Conservation (phyloP, 176 grass and related monocot species). For the Ananas comosus region DNA sequence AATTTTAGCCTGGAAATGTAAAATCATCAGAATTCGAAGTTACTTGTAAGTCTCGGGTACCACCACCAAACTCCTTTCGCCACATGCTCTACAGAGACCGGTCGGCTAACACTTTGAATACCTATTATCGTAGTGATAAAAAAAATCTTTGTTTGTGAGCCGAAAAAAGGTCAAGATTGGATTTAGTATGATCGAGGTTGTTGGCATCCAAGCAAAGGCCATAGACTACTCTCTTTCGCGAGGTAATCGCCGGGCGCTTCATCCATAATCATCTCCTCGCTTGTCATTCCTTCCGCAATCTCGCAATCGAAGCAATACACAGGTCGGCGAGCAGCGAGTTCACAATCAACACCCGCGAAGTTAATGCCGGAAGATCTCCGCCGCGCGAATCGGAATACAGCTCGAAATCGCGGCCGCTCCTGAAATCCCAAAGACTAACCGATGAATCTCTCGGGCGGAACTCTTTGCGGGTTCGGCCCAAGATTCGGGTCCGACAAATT, state of each 20-base stretch:
- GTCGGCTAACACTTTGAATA: too few relatives aligned
- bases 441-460: conserved; percentile 39
- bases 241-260: conserved; percentile 3
- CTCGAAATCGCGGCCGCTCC: conserved; percentile 29
- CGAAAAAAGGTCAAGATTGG: too few relatives aligned
- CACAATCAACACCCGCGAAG: conserved; percentile 16
- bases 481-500: conserved; percentile 20
- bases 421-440: conserved; percentile 15
- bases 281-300: background rate
- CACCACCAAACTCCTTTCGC: too few relatives aligned
- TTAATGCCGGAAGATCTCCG: conserved; percentile 39
- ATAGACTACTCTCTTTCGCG: too few relatives aligned
- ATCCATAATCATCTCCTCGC: conserved; percentile 12
- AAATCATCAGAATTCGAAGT: too few relatives aligned
- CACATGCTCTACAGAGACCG: too few relatives aligned
- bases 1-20: too few relatives aligned
- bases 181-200: too few relatives aligned
- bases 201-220: too few relatives aligned
- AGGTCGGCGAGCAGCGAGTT: conserved; percentile 34
- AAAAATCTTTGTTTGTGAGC: too few relatives aligned
- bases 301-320: conserved; percentile 37
- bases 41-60: too few relatives aligned
- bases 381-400: conserved; percentile 43
- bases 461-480: conserved; percentile 39
- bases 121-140: too few relatives aligned